Conservation (phyloP, 345 rosid genomes). For the Cardiospermum halicacabum region DNA sequence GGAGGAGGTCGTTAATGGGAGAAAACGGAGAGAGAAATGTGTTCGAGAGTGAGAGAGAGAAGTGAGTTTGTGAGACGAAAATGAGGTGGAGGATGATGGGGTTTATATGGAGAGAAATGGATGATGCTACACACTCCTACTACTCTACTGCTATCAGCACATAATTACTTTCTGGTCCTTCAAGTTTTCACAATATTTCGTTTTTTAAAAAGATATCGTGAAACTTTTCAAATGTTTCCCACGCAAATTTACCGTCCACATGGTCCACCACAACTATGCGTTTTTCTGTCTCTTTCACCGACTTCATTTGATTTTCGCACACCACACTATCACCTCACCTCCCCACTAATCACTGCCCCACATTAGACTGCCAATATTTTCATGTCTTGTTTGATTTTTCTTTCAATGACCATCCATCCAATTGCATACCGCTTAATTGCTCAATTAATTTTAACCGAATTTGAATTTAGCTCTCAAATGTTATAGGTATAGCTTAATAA, state of each 20-base stretch:
- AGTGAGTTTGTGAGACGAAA: neutral
- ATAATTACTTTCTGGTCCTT: too few species aligned
- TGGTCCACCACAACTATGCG: neutral
- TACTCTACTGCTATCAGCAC: neutral
- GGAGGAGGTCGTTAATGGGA: too few species aligned
- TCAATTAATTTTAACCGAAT: conserved; percentile 7
- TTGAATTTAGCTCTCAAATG: neutral
- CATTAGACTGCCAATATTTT: neutral
- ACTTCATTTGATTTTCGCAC: conserved; percentile 20
- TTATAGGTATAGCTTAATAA: neutral
- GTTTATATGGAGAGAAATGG: conserved; percentile 26
- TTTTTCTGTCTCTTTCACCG: conserved; percentile 11
- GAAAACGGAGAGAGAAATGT: neutral
- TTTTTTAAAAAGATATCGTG: too few species aligned
- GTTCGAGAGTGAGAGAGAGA: neutral
- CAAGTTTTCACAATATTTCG: too few species aligned
- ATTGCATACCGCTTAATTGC: neutral
- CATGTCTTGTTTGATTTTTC: neutral
- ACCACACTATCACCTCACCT: conserved; percentile 21
- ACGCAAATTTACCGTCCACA: neutral
- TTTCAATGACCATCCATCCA: neutral
- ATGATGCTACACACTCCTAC: neutral
- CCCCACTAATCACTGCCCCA: conserved; percentile 11
- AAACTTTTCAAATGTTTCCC: too few species aligned
- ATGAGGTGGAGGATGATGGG: conserved; percentile 4